Percentiles rank a stretch among this genome's conserved stretches.
These are phyloP conservation scores for Zygosaccharomyces pseudorouxii DNA, from an alignment of 805 yeast species.

Conservation along the genomic window DNA sequence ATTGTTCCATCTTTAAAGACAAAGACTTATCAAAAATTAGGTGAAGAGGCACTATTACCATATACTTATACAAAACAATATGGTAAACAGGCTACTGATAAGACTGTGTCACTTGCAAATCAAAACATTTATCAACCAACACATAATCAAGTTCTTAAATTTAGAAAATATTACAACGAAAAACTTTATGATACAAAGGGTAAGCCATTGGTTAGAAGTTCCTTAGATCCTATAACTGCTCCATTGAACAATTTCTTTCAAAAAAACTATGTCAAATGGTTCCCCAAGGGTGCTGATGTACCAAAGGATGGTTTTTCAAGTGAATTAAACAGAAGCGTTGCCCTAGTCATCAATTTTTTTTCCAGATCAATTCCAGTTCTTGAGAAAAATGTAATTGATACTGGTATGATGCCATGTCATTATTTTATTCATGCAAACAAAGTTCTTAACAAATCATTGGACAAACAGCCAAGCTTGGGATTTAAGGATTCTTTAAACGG, in stretches of 20 bases:
- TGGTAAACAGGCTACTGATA: constrained; percentile 36
- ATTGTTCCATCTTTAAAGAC: constrained; percentile 57
- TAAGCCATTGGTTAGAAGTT: constrained; percentile 57
- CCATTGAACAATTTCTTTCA: constrained; percentile 58
- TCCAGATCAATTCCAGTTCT: constrained; percentile 38
- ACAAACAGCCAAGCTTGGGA: constrained; percentile 38
- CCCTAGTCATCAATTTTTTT: constrained; percentile 40
- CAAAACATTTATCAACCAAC: constrained; percentile 44
- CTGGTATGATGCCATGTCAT: constrained; percentile 36
- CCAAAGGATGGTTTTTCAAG: constrained; percentile 45
- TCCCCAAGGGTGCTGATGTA: constrained; percentile 45
- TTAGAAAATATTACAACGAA: constrained; percentile 48
- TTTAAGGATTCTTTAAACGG: constrained; percentile 32
- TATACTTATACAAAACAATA: constrained; percentile 41
- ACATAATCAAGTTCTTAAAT: constrained; percentile 42
- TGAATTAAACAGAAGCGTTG: constrained; percentile 52
- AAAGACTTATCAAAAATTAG: constrained; percentile 45
- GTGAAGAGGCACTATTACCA: constrained; percentile 50
- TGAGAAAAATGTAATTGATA: constrained; percentile 23
- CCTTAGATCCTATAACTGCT: constrained; percentile 54
- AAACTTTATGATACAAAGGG: constrained; percentile 55
- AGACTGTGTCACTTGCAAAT: constrained; percentile 31
- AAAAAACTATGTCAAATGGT: constrained; percentile 39
- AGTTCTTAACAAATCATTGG: constrained; percentile 39
- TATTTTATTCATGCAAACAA: constrained; percentile 36